A percentile compares a stretch with the other conserved stretches of the same genome.
phyloP scores from a whole-genome alignment of 805 yeast species.

The Saturnispora diversa region DNA sequence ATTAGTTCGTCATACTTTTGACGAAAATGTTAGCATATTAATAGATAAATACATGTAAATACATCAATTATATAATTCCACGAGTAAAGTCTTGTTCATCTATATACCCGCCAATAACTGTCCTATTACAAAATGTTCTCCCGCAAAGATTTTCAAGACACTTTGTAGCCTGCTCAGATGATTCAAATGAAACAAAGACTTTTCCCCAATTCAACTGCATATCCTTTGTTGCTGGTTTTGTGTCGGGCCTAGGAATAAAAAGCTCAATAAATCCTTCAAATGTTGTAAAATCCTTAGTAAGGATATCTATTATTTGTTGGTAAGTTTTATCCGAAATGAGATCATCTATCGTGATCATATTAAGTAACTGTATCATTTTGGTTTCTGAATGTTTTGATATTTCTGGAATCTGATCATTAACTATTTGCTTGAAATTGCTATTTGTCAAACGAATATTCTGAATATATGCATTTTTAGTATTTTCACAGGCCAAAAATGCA shows the following conservation, averaged over 20 bases:
- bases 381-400: slow-evolving; percentile 25
- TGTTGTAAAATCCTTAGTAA: slow-evolving; percentile 40
- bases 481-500: slow-evolving; percentile 36
- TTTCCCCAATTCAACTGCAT: slow-evolving; percentile 59
- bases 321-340: slow-evolving; percentile 42
- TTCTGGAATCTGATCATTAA: slow-evolving; percentile 9
- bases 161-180: slow-evolving; percentile 39
- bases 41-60: slow-evolving; percentile 19
- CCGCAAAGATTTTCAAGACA: slow-evolving; percentile 59
- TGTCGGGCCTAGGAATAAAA: slow-evolving; percentile 51
- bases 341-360: slow-evolving; percentile 59
- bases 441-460: slow-evolving; percentile 21
- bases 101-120: slow-evolving; percentile 56
- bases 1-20: slow-evolving; percentile 56
- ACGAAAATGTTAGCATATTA: slow-evolving; percentile 30
- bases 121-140: slow-evolving; percentile 55
- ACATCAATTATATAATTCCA: slow-evolving; percentile 1
- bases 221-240: slow-evolving; percentile 31
- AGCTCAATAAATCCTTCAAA: slow-evolving; percentile 47
- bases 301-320: slow-evolving; percentile 44
- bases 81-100: slow-evolving; percentile 50
- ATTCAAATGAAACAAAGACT: slow-evolving; percentile 57
- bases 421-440: slow-evolving; percentile 16
- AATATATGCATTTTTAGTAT: slow-evolving; percentile 17
- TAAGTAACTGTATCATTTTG: slow-evolving; percentile 55